A percentile compares a stretch with the other conserved stretches of the same genome.
These are phyloP conservation scores for Schrenkiella parvula DNA, from an alignment of 345 rosid species.

Conservation along the genomic window DNA sequence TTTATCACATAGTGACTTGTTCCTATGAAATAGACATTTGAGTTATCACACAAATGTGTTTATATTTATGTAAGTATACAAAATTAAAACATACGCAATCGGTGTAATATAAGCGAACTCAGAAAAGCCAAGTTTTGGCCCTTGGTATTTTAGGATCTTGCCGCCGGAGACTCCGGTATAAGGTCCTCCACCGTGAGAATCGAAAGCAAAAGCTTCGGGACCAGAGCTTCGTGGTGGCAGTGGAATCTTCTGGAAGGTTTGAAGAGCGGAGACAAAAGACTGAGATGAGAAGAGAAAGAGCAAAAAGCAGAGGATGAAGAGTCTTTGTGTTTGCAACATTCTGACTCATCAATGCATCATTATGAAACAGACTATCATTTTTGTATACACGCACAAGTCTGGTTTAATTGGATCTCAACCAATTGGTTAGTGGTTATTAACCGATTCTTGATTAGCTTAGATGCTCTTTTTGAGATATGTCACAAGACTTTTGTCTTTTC, in stretches of 20 bases:
- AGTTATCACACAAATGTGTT: not conserved
- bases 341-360: not conserved
- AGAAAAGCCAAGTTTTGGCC: constrained; percentile 26
- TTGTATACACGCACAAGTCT: not conserved
- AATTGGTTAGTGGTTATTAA: not conserved
- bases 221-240: constrained; percentile 12
- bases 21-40: not conserved
- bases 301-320: not conserved
- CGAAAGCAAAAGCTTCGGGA: constrained; percentile 31
- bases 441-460: not conserved
- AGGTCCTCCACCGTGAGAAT: constrained; percentile 29
- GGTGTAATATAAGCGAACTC: constrained; percentile 34
- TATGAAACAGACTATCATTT: not conserved
- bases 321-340: constrained; percentile 4
- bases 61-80: not conserved
- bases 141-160: constrained; percentile 32
- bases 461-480: constrained; percentile 5
- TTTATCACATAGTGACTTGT: constrained; percentile 26
- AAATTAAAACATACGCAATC: constrained; percentile 16
- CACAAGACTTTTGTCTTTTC: constrained; percentile 23
- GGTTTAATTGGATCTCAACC: not conserved
- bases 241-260: constrained; percentile 12
- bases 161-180: constrained; percentile 43
- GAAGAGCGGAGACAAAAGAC: not conserved
- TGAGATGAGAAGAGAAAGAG: not conserved